Percentiles rank a stretch among this genome's conserved stretches.
These are phyloP conservation scores for Solanum bulbocastanum DNA, from an alignment of 257 asterid species.

Conservation along the genomic window DNA sequence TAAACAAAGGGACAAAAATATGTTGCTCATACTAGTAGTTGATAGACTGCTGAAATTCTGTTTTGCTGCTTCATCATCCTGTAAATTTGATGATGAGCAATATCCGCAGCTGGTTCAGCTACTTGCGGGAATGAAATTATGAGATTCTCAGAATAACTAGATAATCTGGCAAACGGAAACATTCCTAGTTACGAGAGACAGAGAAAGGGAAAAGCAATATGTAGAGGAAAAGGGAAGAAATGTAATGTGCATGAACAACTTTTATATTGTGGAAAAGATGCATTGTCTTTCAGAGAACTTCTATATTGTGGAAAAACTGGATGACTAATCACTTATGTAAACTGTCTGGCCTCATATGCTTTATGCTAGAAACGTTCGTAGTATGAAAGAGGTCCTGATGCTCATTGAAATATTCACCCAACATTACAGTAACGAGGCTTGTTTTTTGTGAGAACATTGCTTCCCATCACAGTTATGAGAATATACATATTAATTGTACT, in stretches of 20 bases:
- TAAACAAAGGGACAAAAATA: neutral
- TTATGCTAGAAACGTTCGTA: no score
- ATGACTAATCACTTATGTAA: no score
- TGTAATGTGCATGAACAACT: no score
- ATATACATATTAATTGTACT: neutral
- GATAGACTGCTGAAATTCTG: neutral
- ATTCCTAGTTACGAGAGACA: no score
- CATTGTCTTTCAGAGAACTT: no score
- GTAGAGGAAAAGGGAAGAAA: no score
- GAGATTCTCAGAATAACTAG: neutral
- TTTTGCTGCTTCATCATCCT: neutral
- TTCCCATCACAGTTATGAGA: neutral
- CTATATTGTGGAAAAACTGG: no score
- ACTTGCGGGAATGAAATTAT: neutral
- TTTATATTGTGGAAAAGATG: no score
- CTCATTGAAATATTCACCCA: neutral
- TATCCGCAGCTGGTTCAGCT: neutral
- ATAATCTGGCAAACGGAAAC: no score
- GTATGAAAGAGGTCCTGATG: neutral
- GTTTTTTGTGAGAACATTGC: neutral
- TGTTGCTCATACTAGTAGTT: neutral
- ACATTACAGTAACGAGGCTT: neutral
- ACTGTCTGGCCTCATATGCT: no score
- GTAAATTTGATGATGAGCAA: neutral
- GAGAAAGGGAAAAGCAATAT: no score